Conservation (phyloP, 192 early-diverging fungal species). For the Coemansia nantahalensis region DNA sequence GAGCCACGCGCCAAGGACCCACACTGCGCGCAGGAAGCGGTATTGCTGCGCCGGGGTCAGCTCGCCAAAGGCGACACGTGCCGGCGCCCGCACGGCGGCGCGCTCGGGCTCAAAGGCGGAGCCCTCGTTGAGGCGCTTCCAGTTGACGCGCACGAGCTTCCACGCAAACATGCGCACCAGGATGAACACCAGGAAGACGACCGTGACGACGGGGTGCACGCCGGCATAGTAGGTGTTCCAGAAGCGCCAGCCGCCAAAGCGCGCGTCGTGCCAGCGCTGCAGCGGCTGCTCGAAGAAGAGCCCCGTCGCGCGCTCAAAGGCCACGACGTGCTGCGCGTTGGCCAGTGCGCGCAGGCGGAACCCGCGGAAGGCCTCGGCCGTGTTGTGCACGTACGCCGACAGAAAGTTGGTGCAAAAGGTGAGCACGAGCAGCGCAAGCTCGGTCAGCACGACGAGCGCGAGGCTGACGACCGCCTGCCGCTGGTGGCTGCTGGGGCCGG, state of each 20-base stretch:
- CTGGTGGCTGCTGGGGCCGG: slow-evolving; percentile 46
- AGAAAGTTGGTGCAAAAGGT: slow-evolving; percentile 55
- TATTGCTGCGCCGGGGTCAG: slow-evolving; percentile 54
- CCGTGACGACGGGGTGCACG: slow-evolving; percentile 50
- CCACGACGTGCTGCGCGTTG: slow-evolving; percentile 49
- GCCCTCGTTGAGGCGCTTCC: slow-evolving; percentile 52
- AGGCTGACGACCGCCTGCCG: slow-evolving; percentile 49
- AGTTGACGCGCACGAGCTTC: slow-evolving; percentile 52
- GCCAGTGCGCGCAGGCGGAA: slow-evolving; percentile 45
- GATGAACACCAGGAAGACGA: slow-evolving; percentile 44
- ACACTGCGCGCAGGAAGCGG: slow-evolving; percentile 52
- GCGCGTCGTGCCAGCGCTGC: slow-evolving; percentile 47
- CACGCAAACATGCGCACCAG: slow-evolving; percentile 54
- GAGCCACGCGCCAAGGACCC: slow-evolving; percentile 52
- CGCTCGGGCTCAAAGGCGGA: slow-evolving; percentile 12
- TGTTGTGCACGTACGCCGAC: slow-evolving; percentile 53
- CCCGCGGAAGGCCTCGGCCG: slow-evolving; percentile 45
- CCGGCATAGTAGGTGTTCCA: slow-evolving; percentile 57
- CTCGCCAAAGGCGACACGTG: slow-evolving; percentile 33
- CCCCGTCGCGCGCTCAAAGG: slow-evolving; percentile 41
- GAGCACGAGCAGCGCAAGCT: slow-evolving; percentile 49
- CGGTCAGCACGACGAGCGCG: slow-evolving; percentile 38
- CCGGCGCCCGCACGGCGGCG: slow-evolving; percentile 14
- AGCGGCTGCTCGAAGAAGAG: slow-evolving; percentile 51
- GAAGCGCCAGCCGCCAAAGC: slow-evolving; percentile 45